A percentile compares a stretch with the other conserved stretches of the same genome.
Evolutionary conservation across 177 flowering plant species (phyloP).

Genomic region (Vitis hybrid): DNA sequence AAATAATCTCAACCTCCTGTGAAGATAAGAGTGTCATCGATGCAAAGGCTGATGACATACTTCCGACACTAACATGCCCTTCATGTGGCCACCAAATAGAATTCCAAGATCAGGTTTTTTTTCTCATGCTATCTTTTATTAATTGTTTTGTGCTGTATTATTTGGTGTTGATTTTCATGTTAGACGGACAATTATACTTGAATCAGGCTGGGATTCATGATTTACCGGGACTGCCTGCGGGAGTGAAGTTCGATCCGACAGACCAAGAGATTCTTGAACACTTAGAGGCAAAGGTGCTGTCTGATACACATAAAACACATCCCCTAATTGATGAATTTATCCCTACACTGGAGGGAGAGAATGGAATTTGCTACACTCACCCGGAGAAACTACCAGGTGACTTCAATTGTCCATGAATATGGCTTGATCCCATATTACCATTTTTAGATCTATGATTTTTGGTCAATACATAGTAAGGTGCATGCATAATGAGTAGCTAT

Average conservation of each 20-base stretch:
- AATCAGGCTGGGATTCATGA: slow-evolving; percentile 53
- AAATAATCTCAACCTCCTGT: slow-evolving; percentile 6
- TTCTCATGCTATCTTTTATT: neutral
- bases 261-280: slow-evolving; percentile 84
- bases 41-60: slow-evolving; percentile 10
- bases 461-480: neutral
- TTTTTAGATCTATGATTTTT: slow-evolving; percentile 4
- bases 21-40: neutral
- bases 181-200: neutral
- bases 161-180: neutral
- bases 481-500: neutral
- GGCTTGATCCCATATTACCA: neutral
- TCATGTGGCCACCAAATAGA: slow-evolving; percentile 62
- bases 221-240: slow-evolving; percentile 87
- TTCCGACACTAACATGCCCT: slow-evolving; percentile 48
- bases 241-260: slow-evolving; percentile 91
- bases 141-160: neutral
- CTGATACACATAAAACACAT: slow-evolving; percentile 53
- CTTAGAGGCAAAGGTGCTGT: slow-evolving; percentile 71
- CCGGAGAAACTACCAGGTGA: slow-evolving; percentile 93
- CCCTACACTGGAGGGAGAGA: slow-evolving; percentile 78
- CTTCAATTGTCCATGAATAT: neutral
- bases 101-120: slow-evolving; percentile 53
- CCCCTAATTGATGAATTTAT: slow-evolving; percentile 88
- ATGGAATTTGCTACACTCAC: slow-evolving; percentile 93